Base-by-base conservation (phyloP, 495 filamentous ascomycete genomes). In the Wilcoxina mikolae region DNA sequence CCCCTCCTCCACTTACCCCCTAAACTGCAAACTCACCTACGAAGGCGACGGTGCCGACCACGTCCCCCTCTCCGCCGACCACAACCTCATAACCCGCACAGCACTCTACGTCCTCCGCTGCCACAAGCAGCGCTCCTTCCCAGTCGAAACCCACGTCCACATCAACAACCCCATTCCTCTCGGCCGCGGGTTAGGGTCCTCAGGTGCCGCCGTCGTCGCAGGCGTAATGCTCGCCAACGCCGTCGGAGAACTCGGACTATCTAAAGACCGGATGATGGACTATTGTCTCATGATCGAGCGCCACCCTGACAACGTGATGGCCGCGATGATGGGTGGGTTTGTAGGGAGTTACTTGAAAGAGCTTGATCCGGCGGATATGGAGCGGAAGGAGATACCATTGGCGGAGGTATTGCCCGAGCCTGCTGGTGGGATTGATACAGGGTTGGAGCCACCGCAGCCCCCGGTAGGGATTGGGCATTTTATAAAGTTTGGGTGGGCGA, bases 241-340 rank as follows among this genome's bases (percentile, higher is more conserved):
- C 66, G 82, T 94, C 35, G 90, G 87, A 3, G 72, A 81, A 31
- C 73, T 98, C 46, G 79, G 81, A 3, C 70, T 98, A 51, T 79
- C 76, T 38, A 85, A 87, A 59, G 84, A 84, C 33, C 76, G 91
- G 11, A 75, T 98, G 67, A 79, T 96, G 62, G 91, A 96, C 68
- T 98, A 84, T 64, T 95, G 87, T 62, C 71, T 98, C 55, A 95
- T 96, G 89, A 88, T 90, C 65, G 90, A 96, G 69, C 81, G 90
- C 25, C 91, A 98, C 69, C 91, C 91, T 3, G 91, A 98, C 71
- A 96, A 98, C 60, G 85, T 98, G 28, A 93, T 86, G 56, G 91
- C 91, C 0, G 87, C 90, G 0, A 76, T 95, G 25, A 95, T 88
- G 65, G 91, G 91, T 43, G 91, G 91, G n/a, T 95, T 98, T 64